A percentile compares a stretch with the other conserved stretches of the same genome.
Conservation (phyloP, 208 protist species). For the Acanthamoeba rhysodes region DNA sequence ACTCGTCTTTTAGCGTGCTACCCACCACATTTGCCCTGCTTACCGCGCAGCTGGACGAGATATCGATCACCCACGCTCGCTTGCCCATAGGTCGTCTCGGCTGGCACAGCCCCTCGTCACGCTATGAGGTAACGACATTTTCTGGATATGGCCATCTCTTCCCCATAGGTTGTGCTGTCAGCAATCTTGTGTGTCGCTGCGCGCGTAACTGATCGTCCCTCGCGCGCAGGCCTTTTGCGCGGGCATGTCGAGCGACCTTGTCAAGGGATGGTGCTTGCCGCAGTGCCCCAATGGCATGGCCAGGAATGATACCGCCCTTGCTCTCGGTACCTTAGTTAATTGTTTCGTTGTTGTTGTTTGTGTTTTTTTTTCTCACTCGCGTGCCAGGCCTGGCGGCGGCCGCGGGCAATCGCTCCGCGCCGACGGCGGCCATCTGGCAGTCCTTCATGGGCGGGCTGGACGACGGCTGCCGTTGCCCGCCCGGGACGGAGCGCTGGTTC, state of each 20-base stretch:
- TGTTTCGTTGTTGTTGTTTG: background rate
- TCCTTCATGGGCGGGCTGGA: conserved; percentile 28
- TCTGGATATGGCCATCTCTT: too few species aligned
- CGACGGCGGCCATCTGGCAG: background rate
- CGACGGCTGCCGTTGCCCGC: conserved; percentile 37
- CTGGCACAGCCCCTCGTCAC: background rate
- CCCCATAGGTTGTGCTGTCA: too few species aligned
- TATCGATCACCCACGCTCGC: conserved; percentile 28
- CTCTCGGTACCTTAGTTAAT: background rate
- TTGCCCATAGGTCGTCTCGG: conserved; percentile 2
- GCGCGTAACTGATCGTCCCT: background rate
- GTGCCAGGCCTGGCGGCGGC: background rate
- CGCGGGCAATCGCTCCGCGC: background rate
- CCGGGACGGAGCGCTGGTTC: conserved; percentile 21
- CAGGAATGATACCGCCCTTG: background rate
- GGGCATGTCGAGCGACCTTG: conserved; percentile 2
- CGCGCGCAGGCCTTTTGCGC: background rate
- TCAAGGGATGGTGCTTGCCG: conserved; percentile 20
- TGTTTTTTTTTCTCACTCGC: background rate
- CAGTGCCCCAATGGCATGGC: conserved; percentile 20
- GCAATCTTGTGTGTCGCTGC: too few species aligned
- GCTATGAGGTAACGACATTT: background rate
- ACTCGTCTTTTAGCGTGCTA: background rate
- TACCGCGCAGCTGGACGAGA: conserved; percentile 22
- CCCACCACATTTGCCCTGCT: background rate